Conservation (phyloP, 345 rosid species). For the Hevea brasiliensis region DNA sequence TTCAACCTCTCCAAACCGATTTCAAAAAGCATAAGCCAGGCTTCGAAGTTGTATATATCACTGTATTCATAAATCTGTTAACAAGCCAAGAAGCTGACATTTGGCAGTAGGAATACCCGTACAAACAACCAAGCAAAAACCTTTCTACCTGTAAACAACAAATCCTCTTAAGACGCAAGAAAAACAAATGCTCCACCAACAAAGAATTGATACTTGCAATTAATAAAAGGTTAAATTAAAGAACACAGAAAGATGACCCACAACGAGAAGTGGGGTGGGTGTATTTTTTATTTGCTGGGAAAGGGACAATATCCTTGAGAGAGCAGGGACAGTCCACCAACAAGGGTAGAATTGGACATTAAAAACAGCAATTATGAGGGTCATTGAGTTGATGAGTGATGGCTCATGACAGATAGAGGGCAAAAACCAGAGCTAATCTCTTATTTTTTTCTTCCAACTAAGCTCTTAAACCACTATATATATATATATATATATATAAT, state of each 20-base stretch:
- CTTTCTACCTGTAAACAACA: constrained; percentile 15
- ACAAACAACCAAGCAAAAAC: constrained; percentile 19
- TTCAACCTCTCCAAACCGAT: constrained; percentile 10
- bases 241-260: constrained; percentile 1
- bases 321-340: constrained; percentile 39
- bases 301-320: constrained; percentile 21
- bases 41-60: constrained; percentile 7
- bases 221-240: too few relatives aligned
- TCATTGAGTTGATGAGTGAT: constrained; percentile 23
- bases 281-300: not conserved
- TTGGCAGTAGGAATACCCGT: not conserved
- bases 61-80: constrained; percentile 1
- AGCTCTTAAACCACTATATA: not conserved
- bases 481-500: not conserved
- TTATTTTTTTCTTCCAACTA: too few relatives aligned
- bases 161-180: constrained; percentile 1
- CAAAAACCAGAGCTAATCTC: too few relatives aligned
- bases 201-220: not conserved
- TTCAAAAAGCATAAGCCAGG: too few relatives aligned
- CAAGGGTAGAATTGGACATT: constrained; percentile 42
- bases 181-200: not conserved
- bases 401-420: constrained; percentile 2
- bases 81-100: constrained; percentile 35
- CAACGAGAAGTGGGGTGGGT: constrained; percentile 20
- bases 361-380: constrained; percentile 37